These are phyloP conservation scores for Musa schizocarpa DNA, from an alignment of 176 grass and related monocot genomes.

Conservation along the genomic window DNA sequence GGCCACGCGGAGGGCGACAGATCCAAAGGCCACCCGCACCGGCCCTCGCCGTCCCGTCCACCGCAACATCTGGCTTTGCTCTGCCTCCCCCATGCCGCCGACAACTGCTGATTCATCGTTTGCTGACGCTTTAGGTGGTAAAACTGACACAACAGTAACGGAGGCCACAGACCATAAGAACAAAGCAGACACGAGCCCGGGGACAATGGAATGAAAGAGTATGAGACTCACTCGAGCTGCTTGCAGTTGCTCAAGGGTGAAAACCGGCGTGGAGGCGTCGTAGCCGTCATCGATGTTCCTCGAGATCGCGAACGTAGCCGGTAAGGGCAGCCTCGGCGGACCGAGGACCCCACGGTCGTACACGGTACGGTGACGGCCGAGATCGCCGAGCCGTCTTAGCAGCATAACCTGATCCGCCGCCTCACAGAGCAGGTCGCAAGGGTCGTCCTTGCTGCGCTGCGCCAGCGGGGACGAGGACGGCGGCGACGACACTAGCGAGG, in stretches of 20 bases:
- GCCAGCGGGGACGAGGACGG: background rate
- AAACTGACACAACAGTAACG: slow-evolving; percentile 9
- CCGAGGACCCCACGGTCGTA: background rate
- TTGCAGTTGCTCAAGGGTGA: background rate
- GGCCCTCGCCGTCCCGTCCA: background rate
- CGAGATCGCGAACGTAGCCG: background rate
- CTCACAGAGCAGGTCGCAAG: slow-evolving; percentile 16
- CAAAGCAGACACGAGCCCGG: background rate
- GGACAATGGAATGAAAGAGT: background rate
- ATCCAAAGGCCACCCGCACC: slow-evolving; percentile 9
- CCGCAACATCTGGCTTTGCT: background rate
- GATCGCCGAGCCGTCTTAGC: background rate
- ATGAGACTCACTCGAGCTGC: slow-evolving; percentile 15
- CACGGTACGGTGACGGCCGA: no score
- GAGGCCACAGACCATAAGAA: background rate
- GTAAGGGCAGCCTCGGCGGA: background rate
- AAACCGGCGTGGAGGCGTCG: background rate
- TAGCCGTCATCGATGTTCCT: background rate
- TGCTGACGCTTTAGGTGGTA: slow-evolving; percentile 26
- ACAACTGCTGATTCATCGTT: slow-evolving; percentile 14
- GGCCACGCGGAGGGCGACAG: slow-evolving; percentile 44
- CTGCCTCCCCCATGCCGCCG: slow-evolving; percentile 3
- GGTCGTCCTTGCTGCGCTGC: background rate
- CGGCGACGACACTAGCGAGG: background rate
- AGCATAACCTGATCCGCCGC: slow-evolving; percentile 18